Evolutionary conservation across 1,139 yeast species (phyloP).

Genomic region (Taiozyma onychis): DNA sequence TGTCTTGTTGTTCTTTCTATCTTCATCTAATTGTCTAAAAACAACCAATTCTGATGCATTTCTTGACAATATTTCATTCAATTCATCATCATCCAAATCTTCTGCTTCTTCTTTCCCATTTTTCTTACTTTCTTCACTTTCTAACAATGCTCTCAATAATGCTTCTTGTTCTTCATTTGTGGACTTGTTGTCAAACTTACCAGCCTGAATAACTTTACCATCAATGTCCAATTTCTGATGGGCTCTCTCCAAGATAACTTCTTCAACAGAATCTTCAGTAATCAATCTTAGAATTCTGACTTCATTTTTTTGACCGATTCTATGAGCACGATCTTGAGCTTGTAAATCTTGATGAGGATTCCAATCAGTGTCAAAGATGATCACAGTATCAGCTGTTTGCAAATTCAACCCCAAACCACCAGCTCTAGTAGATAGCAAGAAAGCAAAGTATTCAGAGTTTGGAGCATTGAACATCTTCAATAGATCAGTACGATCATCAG

Average conservation of each 20-base stretch:
- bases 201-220: slow-evolving; percentile 86
- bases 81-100: slow-evolving; percentile 63
- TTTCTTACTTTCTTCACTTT: slow-evolving; percentile 59
- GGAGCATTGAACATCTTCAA: slow-evolving; percentile 70
- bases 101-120: slow-evolving; percentile 45
- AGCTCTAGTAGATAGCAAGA: slow-evolving; percentile 78
- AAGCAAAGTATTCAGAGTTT: slow-evolving; percentile 67
- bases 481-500: slow-evolving; percentile 72
- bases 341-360: slow-evolving; percentile 91
- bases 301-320: slow-evolving; percentile 86
- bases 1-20: slow-evolving; percentile 42
- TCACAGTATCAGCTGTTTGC: slow-evolving; percentile 85
- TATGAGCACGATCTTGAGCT: slow-evolving; percentile 87
- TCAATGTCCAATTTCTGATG: slow-evolving; percentile 80
- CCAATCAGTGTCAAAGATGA: slow-evolving; percentile 87
- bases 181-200: slow-evolving; percentile 78
- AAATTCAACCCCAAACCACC: slow-evolving; percentile 85
- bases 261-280: slow-evolving; percentile 80
- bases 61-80: slow-evolving; percentile 69
- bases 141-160: slow-evolving; percentile 59
- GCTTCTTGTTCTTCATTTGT: slow-evolving; percentile 84
- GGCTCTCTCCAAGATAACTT: slow-evolving; percentile 75
- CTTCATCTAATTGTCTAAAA: slow-evolving; percentile 54
- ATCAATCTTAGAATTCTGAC: slow-evolving; percentile 75
- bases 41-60: slow-evolving; percentile 49